Percentiles rank a stretch among this genome's conserved stretches.
Conservation (phyloP, 352 stramenopile species). For the Aphanomyces astaci region DNA sequence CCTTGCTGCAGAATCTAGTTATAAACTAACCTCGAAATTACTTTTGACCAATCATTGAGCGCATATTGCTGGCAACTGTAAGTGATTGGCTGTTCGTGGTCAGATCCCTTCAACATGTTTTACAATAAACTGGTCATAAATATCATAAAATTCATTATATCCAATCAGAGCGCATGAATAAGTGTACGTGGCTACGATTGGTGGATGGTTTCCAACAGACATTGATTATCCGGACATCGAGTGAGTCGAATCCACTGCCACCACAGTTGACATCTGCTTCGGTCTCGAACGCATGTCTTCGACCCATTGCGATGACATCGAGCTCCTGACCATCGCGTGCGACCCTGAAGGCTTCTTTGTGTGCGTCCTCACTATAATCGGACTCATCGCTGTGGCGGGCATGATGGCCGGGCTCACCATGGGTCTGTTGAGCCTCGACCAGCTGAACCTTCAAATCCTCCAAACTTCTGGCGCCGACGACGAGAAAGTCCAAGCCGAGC, state of each 20-base stretch:
- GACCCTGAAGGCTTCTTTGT: constrained; percentile 10
- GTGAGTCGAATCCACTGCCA: neutral
- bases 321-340: constrained; percentile 6
- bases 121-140: neutral
- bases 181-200: too few species aligned
- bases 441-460: constrained; percentile 22
- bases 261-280: neutral
- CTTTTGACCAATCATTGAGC: neutral
- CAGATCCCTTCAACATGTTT: too few species aligned
- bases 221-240: neutral
- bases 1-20: too few species aligned
- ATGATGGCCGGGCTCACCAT: constrained; percentile 26
- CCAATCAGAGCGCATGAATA: too few species aligned
- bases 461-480: constrained; percentile 23
- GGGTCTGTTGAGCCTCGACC: constrained; percentile 24
- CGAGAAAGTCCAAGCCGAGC: constrained; percentile 38
- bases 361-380: neutral
- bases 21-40: neutral
- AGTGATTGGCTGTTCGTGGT: too few species aligned
- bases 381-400: constrained; percentile 2
- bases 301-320: constrained; percentile 1
- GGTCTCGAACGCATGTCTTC: neutral
- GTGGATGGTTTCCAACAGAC: too few species aligned
- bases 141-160: neutral
- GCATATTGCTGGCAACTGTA: too few species aligned